Evolutionary conservation across 768 basidiomycete genomes (phyloP), one percentile per base, ranked within the genome.

Genomic region (Amanita fuliginea): DNA sequence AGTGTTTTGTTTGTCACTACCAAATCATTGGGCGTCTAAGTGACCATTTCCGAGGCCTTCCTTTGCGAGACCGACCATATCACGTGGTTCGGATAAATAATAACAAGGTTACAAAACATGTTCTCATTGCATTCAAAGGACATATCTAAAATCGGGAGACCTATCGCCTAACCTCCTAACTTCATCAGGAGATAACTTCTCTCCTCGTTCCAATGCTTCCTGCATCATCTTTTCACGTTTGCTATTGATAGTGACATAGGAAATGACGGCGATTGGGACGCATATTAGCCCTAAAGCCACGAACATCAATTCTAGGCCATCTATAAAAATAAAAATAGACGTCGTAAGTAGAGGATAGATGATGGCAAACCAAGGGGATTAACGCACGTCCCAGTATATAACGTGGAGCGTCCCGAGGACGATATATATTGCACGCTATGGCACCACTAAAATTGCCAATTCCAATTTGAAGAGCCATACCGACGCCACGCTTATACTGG

Each of bases 401-500:
- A 2, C 78, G 71, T 2, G 84, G 83, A 3, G 67, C 64, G 56
- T 86, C 83, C 53, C 69, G 66, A 0, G 73, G 53, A 11, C 80
- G 70, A 59, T 77, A 86, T 6, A 86, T 75, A 54, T 79, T 83
- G 6, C 72, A 70, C 2, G 82, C 77, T 47, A 85, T 77, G 0
- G 78, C 80, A 1, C 81, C 83, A 22, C 74, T 65, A 53, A 85
- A 77, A 56, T 83, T 82, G 0, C 81, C 82, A 18, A 83, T 70
- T 5, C 79, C 78, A 28, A 83, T 79, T 16, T 84, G 78, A 19
- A 84, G 47, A 0, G 81, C 82, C 73, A 86, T 78, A 3, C 78
- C 82, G 9, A 81, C 65, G 1, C 69, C 83, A 4, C 83, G 81
- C 59, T 85, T 86, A 59, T 81, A 84, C 52, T 82, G 80, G 0